These are phyloP conservation scores for Hondaea fermentalgiana DNA, from an alignment of 108 stramenopile genomes.

Conservation along the genomic window DNA sequence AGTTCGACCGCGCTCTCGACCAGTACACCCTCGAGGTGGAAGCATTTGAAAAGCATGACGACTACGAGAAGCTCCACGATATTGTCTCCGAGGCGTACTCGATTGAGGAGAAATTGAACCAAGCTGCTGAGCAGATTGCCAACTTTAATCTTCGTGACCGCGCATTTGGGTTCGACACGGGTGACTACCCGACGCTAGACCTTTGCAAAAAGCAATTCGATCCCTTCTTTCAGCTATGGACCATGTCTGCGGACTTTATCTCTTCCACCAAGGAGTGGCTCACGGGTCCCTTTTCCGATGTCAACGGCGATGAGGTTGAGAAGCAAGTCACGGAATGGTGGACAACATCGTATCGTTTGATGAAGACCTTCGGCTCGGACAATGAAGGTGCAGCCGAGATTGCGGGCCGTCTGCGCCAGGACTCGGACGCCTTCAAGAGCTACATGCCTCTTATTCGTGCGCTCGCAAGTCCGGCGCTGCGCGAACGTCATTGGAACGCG, in stretches of 20 bases:
- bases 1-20: constrained; percentile 40
- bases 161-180: constrained; percentile 54
- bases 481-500: constrained; percentile 49
- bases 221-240: constrained; percentile 54
- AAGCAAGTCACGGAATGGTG: constrained; percentile 50
- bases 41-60: constrained; percentile 24
- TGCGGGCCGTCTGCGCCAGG: constrained; percentile 41
- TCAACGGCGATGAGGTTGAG: constrained; percentile 49
- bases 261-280: constrained; percentile 47
- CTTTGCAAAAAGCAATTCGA: constrained; percentile 35
- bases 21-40: background rate
- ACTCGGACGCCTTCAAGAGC: constrained; percentile 50
- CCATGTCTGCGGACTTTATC: constrained; percentile 51
- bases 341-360: constrained; percentile 49
- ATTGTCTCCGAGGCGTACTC: background rate
- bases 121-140: constrained; percentile 43
- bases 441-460: constrained; percentile 49
- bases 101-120: constrained; percentile 32
- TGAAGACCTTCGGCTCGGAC: constrained; percentile 38
- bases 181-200: constrained; percentile 41
- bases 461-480: constrained; percentile 54
- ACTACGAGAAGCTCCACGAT: constrained; percentile 28
- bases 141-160: constrained; percentile 55
- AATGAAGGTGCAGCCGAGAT: constrained; percentile 43
- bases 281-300: constrained; percentile 47